Percentiles rank a stretch among this genome's conserved stretches.
These are phyloP conservation scores for Sphenostylis stenocarpa DNA, from an alignment of 306 rosid species.

Conservation along the genomic window DNA sequence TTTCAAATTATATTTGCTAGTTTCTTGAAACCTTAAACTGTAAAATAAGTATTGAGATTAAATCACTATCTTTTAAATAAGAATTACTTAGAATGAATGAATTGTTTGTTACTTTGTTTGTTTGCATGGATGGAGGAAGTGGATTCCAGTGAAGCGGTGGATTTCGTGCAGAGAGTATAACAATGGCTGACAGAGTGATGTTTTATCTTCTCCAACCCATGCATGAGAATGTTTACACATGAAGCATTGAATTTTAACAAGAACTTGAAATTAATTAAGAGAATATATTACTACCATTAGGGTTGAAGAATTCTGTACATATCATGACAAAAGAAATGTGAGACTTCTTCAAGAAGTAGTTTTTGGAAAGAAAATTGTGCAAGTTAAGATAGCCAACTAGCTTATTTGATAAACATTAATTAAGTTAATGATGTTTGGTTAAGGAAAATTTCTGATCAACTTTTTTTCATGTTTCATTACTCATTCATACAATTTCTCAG, in stretches of 20 bases:
- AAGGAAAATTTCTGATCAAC: too few species aligned
- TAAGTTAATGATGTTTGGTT: too few species aligned
- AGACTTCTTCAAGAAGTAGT: background rate
- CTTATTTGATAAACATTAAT: too few species aligned
- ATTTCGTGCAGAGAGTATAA: background rate
- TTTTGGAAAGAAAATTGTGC: too few species aligned
- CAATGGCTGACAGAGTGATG: background rate
- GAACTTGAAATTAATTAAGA: background rate
- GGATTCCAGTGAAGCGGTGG: background rate
- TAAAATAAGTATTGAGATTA: background rate
- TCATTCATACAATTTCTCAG: background rate
- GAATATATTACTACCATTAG: background rate
- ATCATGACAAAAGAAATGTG: background rate
- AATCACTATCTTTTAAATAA: background rate
- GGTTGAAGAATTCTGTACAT: background rate
- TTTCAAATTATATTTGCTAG: background rate
- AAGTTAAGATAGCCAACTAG: too few species aligned
- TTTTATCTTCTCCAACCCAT: background rate
- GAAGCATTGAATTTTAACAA: background rate
- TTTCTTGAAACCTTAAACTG: background rate
- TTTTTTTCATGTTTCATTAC: background rate
- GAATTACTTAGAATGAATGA: background rate
- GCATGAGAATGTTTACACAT: background rate
- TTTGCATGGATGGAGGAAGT: background rate
- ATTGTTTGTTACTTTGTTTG: background rate